phyloP scores from a whole-genome alignment of 768 basidiomycete species.

The Suillus weaverae region DNA sequence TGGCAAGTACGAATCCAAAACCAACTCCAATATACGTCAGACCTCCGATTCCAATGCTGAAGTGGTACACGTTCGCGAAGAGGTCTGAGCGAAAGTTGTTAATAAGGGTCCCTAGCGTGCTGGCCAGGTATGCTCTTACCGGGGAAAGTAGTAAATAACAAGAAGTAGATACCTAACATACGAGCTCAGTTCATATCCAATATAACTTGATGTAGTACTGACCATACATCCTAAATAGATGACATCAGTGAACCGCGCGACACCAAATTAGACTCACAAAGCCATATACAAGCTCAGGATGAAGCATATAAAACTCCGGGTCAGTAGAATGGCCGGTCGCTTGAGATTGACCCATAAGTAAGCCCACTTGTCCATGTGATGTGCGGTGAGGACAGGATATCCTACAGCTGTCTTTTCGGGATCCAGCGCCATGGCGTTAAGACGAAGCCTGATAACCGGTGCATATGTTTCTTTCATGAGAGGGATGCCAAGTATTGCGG shows the following conservation, averaged over 20 bases:
- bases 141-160: not conserved
- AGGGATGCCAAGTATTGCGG: not conserved
- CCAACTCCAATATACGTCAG: constrained; percentile 56
- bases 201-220: not conserved
- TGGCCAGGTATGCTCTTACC: not conserved
- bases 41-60: constrained; percentile 51
- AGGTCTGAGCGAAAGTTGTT: constrained; percentile 25
- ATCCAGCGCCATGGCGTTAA: not conserved
- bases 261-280: not conserved
- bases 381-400: not conserved
- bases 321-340: not conserved
- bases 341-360: not conserved
- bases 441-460: not conserved
- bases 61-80: constrained; percentile 53
- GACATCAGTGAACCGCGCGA: not conserved
- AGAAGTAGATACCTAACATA: not conserved
- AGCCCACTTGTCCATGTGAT: not conserved
- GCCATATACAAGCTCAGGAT: not conserved
- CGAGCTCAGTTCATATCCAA: not conserved
- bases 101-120: not conserved
- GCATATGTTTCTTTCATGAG: not conserved
- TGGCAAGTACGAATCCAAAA: constrained; percentile 51
- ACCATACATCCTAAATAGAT: not conserved
- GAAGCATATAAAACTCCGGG: not conserved
- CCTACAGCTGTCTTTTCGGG: not conserved